A percentile compares a stretch with the other conserved stretches of the same genome.
These are phyloP conservation scores for Magnaporthales sp. DNA, from an alignment of 2,329 filamentous ascomycete species.

Conservation along the genomic window DNA sequence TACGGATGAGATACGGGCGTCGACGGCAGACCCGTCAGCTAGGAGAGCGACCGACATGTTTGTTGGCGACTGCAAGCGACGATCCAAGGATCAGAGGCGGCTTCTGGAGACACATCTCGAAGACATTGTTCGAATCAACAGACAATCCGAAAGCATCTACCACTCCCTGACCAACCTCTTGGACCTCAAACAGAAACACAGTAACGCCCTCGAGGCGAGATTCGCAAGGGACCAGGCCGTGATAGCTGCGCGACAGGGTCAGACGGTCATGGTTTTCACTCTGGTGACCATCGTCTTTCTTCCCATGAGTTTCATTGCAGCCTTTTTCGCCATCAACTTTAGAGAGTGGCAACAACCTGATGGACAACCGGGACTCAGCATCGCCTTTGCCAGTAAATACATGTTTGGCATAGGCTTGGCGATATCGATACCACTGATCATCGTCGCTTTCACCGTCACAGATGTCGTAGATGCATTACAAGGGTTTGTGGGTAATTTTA, in stretches of 20 bases:
- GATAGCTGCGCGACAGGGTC: conserved; percentile 42
- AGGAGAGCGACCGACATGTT: conserved; percentile 6
- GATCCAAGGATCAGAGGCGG: conserved; percentile 47
- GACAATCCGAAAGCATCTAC: conserved; percentile 52
- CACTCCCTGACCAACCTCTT: conserved; percentile 51
- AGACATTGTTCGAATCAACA: conserved; percentile 56
- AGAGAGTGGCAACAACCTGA: conserved; percentile 31
- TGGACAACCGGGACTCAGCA: conserved; percentile 9
- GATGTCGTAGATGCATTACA: conserved; percentile 20
- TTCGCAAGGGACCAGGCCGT: conserved; percentile 53
- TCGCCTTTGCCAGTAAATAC: conserved; percentile 19
- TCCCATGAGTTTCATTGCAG: conserved; percentile 33
- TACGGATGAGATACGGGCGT: conserved; percentile 15
- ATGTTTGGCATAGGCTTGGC: conserved; percentile 29
- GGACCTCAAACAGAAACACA: conserved; percentile 61
- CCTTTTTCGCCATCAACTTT: conserved; percentile 34
- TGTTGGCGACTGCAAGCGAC: conserved; percentile 36
- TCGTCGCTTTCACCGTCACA: conserved; percentile 26
- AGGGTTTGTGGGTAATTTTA: conserved; percentile 3
- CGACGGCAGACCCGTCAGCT: conserved; percentile 4
- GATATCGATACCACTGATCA: conserved; percentile 27
- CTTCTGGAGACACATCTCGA: conserved; percentile 48
- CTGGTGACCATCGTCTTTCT: conserved; percentile 36
- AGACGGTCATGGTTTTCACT: conserved; percentile 35
- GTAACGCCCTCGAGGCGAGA: conserved; percentile 57